Evolutionary conservation across 345 rosid genomes (phyloP).

Genomic region (Laguncularia racemosa): DNA sequence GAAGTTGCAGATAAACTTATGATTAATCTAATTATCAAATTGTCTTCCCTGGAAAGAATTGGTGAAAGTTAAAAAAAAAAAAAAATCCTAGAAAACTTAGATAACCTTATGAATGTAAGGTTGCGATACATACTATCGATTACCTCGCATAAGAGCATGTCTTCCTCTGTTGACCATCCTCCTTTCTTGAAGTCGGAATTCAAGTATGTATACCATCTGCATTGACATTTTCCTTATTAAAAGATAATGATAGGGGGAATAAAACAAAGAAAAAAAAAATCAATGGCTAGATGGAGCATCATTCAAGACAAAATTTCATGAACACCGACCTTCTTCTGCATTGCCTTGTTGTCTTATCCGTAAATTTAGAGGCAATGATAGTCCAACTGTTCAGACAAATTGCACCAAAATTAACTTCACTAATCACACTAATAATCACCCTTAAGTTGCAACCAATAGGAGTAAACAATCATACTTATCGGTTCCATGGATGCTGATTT

Average conservation of each 20-base stretch:
- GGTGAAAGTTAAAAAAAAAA: no score
- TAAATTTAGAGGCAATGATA: constrained; percentile 84
- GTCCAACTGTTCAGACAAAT: constrained; percentile 67
- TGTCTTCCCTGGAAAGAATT: no score
- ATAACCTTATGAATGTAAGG: background rate
- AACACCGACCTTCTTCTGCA: constrained; percentile 81
- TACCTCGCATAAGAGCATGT: constrained; percentile 93
- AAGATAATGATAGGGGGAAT: background rate
- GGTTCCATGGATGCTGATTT: constrained; percentile 77
- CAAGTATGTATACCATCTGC: constrained; percentile 93
- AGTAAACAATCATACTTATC: constrained; percentile 51
- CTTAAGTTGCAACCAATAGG: background rate
- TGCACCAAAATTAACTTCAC: background rate
- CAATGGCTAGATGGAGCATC: background rate
- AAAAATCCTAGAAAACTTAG: no score
- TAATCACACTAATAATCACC: background rate
- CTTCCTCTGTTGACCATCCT: constrained; percentile 99
- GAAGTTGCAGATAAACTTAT: background rate
- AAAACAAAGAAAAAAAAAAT: background rate
- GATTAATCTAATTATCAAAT: no score
- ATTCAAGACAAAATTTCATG: no score
- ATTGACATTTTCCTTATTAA: constrained; percentile 8
- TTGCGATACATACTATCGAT: background rate
- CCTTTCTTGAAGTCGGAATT: constrained; percentile 99
- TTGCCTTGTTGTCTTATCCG: constrained; percentile 93